Evolutionary conservation across 2,329 filamentous ascomycete genomes (phyloP).

Genomic region (Paecilomyces variotii): DNA sequence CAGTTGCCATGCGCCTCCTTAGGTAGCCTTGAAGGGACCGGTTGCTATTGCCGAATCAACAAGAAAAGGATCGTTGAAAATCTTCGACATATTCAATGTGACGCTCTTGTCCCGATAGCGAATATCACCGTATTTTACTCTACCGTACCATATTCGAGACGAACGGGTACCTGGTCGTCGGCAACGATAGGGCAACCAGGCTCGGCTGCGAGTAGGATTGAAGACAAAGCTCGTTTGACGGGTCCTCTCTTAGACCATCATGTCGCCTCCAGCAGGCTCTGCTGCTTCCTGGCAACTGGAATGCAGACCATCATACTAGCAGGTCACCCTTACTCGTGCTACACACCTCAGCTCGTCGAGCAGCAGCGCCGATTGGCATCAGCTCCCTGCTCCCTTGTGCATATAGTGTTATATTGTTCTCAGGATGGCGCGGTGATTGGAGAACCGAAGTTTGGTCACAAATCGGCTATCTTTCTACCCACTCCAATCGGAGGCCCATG

Average conservation of each 20-base stretch:
- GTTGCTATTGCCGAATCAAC: neutral
- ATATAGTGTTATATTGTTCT: neutral
- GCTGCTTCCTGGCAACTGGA: neutral
- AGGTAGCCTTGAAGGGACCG: neutral
- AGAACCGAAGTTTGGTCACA: neutral
- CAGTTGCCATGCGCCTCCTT: neutral
- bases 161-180: neutral
- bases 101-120: neutral
- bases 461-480: neutral
- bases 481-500: neutral
- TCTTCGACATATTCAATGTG: neutral
- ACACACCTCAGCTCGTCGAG: neutral
- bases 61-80: neutral
- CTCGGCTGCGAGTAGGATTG: neutral
- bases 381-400: neutral
- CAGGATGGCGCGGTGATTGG: neutral
- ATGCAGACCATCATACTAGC: neutral
- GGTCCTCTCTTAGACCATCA: neutral
- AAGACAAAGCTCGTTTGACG: neutral
- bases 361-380: neutral
- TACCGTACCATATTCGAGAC: neutral
- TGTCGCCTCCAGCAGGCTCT: neutral
- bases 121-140: neutral
- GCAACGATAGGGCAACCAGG: neutral
- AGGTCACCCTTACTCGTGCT: neutral